Base-by-base conservation (phyloP, 2,329 filamentous ascomycete species). In the Fusarium pseudonygamai region DNA sequence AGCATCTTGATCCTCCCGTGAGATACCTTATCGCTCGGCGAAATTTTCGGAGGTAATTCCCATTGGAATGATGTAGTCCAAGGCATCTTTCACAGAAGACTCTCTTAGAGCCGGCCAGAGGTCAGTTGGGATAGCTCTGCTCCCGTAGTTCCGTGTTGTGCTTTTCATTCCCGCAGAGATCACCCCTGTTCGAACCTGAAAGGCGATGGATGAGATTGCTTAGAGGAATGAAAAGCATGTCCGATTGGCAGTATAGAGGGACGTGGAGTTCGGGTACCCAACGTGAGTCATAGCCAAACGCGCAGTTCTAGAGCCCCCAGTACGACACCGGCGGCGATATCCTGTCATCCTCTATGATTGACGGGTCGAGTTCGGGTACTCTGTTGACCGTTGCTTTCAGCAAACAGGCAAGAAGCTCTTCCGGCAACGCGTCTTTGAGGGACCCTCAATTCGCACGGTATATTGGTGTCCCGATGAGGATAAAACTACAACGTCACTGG, bases 1-100 rank as follows among this genome's bases (percentile, higher is more conserved):
- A 3, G 87, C 91, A 80, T 98, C 95, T 84, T 97, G 95, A 72
- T 97, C 94, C 5, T 85, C 87, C 28, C 95, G 85, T 7, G 84
- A 88, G 28, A 98, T 89, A 14, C 89, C 88, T 79, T 97, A 97
- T 49, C 95, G 85, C 75, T 86, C 84, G 0, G 95, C 94, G 0
- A 98, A 94, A 77, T 97, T 97, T 86, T 98, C 95, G 10, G 91
- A 92, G 18, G 95, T 98, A 64, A 96, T 83, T 0, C 95, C 95
- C 95, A 98, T 98, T 75, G 91, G 90, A 95, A 97, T 97, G 80
- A 98, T 90, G 80, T 95, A 97, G 80, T 97, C 95, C 49, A 88
- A 85, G 7, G 93, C 93, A 71, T 97, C 91, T 79, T 92, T 87
- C 14, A 88, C 87, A 3, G 84, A 82, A 8, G 88, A 91, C 3